Conservation (phyloP, 805 yeast species). For the Clavispora asparagi region DNA sequence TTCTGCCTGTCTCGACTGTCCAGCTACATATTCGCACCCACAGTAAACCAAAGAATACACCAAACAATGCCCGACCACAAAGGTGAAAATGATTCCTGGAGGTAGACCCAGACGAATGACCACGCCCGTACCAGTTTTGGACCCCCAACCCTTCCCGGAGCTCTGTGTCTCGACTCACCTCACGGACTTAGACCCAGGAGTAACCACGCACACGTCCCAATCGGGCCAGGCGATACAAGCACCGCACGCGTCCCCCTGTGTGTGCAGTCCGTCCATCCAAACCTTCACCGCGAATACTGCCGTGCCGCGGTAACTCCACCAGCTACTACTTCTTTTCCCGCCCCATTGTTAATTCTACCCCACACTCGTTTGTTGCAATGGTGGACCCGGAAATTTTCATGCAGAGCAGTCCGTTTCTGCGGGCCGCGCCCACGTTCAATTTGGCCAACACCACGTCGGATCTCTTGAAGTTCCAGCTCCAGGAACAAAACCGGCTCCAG, state of each 20-base stretch:
- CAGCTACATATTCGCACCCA: too few species aligned
- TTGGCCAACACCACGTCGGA: constrained; percentile 39
- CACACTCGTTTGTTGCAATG: constrained; percentile 16
- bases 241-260: background rate
- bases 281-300: background rate
- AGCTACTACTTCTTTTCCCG: background rate
- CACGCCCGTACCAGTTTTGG: too few species aligned
- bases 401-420: constrained; percentile 34
- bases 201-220: background rate
- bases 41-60: too few species aligned
- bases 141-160: too few species aligned
- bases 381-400: constrained; percentile 32
- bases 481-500: constrained; percentile 29
- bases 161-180: too few species aligned
- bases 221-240: background rate
- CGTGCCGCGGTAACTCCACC: background rate
- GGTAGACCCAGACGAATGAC: too few species aligned
- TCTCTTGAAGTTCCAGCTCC: constrained; percentile 38
- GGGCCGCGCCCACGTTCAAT: constrained; percentile 26
- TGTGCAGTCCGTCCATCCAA: background rate
- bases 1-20: too few species aligned
- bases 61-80: too few species aligned
- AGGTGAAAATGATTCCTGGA: too few species aligned
- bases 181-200: background rate
- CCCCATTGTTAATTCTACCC: background rate